Conservation (phyloP, 192 early-diverging fungal species). For the Spizellomyces sp. region DNA sequence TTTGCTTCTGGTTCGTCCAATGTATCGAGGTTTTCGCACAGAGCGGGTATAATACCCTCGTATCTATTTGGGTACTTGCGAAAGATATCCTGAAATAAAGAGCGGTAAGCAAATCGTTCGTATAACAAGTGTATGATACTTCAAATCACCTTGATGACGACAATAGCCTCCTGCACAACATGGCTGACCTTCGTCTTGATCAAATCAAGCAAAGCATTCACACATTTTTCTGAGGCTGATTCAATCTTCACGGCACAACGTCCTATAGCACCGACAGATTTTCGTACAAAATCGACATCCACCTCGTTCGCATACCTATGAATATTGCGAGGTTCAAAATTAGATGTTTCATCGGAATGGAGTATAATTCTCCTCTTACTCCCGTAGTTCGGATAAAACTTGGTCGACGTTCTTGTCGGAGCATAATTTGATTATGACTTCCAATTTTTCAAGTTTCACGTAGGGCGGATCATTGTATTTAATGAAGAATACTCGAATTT, state of each 20-base stretch:
- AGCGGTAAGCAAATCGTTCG: not conserved
- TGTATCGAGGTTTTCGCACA: conserved; percentile 89
- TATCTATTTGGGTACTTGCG: conserved; percentile 90
- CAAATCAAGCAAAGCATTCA: conserved; percentile 87
- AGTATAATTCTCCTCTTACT: conserved; percentile 55
- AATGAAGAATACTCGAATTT: conserved; percentile 96
- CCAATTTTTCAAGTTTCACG: conserved; percentile 95
- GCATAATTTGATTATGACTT: conserved; percentile 88
- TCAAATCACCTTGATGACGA: conserved; percentile 77
- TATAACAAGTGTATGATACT: conserved; percentile 10
- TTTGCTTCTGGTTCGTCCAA: conserved; percentile 91
- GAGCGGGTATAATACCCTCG: conserved; percentile 78
- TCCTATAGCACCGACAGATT: conserved; percentile 87
- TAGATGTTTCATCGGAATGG: not conserved
- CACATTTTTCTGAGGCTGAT: conserved; percentile 80
- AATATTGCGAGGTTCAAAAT: not conserved
- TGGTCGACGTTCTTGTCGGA: conserved; percentile 88
- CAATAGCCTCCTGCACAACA: conserved; percentile 89
- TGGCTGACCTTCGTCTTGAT: conserved; percentile 86
- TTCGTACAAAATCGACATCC: conserved; percentile 94
- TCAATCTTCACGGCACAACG: conserved; percentile 91
- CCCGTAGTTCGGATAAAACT: conserved; percentile 89
- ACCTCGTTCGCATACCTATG: conserved; percentile 90
- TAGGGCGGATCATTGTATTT: conserved; percentile 99
- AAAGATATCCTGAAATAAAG: conserved; percentile 73